These are phyloP conservation scores for Ceratobasidium sp. DNA, from an alignment of 1,284 basidiomycete species.

Conservation along the genomic window DNA sequence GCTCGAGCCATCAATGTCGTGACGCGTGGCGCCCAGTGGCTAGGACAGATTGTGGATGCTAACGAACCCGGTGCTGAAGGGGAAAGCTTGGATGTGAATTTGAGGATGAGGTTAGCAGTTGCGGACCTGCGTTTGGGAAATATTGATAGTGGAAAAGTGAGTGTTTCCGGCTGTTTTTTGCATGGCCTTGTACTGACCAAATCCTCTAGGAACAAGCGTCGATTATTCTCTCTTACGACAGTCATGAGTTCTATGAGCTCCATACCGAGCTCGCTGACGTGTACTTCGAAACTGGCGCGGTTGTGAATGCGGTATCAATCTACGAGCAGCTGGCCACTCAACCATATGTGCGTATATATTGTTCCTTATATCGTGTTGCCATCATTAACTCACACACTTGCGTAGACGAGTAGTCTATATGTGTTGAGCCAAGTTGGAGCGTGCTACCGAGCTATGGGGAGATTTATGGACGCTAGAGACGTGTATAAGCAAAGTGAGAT, in stretches of 20 bases:
- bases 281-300: conserved; percentile 81
- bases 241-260: conserved; percentile 79
- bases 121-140: conserved; percentile 87
- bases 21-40: conserved; percentile 91
- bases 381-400: conserved; percentile 2
- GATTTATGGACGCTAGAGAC: conserved; percentile 81
- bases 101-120: conserved; percentile 88
- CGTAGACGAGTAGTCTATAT: conserved; percentile 73
- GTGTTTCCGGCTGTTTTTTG: conserved; percentile 50
- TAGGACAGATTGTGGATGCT: conserved; percentile 83
- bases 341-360: conserved; percentile 65
- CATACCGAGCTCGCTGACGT: conserved; percentile 89
- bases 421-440: conserved; percentile 78
- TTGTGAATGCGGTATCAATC: conserved; percentile 80
- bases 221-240: conserved; percentile 77
- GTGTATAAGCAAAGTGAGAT: conserved; percentile 83
- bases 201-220: conserved; percentile 76
- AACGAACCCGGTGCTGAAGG: conserved; percentile 65
- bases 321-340: conserved; percentile 82
- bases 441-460: conserved; percentile 80
- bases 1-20: conserved; percentile 75
- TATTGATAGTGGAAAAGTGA: conserved; percentile 83
- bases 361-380: not conserved
- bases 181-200: not conserved
- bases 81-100: conserved; percentile 76